Evolutionary conservation across 129 eudicot genomes (phyloP).

Genomic region (Tanacetum coccineum): DNA sequence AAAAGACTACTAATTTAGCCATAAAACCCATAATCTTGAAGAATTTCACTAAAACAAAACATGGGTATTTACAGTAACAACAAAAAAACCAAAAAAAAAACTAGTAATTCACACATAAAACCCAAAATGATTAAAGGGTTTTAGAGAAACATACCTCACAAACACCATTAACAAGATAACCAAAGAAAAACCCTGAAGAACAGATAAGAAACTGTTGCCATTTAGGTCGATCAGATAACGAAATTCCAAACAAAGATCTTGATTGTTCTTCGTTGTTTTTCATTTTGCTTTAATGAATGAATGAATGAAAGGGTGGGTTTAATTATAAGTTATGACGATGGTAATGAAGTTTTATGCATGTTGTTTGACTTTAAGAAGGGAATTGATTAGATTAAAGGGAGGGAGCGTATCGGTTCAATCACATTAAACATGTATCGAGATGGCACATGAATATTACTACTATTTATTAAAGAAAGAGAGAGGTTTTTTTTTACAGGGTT

Average conservation of each 20-base stretch:
- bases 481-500: conserved; percentile 10
- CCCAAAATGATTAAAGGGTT: conserved; percentile 13
- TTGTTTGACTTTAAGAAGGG: conserved; percentile 31
- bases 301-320: no score
- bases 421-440: conserved; percentile 36
- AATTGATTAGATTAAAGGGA: conserved; percentile 31
- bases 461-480: conserved; percentile 1
- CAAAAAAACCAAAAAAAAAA: conserved; percentile 5
- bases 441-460: conserved; percentile 14
- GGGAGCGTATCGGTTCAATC: conserved; percentile 51
- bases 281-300: conserved; percentile 20
- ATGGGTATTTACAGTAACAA: conserved; percentile 6
- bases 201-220: conserved; percentile 90
- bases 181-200: conserved; percentile 93
- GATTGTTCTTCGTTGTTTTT: conserved; percentile 73
- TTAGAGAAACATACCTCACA: conserved; percentile 52
- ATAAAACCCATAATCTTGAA: no score
- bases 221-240: conserved; percentile 61
- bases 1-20: no score
- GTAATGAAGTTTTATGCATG: conserved; percentile 19
- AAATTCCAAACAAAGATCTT: conserved; percentile 71
- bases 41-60: neutral
- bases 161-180: conserved; percentile 84
- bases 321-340: no score
- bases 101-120: no score